Conservation (phyloP, 305 asterid genomes). For the Solanum hybrid region DNA sequence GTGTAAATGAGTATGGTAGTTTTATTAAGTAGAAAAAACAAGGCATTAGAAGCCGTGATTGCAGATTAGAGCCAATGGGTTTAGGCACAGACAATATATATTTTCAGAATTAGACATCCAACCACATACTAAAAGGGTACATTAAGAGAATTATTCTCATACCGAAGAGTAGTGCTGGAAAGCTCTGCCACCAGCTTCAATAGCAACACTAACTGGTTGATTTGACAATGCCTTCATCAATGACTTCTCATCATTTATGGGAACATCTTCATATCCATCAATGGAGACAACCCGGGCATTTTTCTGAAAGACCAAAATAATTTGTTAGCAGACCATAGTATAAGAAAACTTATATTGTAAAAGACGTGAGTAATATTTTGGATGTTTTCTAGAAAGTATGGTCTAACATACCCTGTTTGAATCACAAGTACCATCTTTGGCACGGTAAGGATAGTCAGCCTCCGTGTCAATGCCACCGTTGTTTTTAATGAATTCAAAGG, state of each 20-base stretch:
- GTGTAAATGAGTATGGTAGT: not conserved
- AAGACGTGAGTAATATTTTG: not conserved
- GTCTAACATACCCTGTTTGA: constrained; percentile 26
- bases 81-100: not conserved
- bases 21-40: not conserved
- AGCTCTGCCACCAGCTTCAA: constrained; percentile 81
- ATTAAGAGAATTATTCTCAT: not conserved
- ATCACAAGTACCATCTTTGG: constrained; percentile 52
- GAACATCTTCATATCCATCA: constrained; percentile 68
- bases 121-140: not conserved
- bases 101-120: not conserved
- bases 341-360: not conserved
- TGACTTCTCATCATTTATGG: constrained; percentile 49
- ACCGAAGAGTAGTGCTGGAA: constrained; percentile 82
- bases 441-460: constrained; percentile 68
- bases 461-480: constrained; percentile 75
- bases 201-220: constrained; percentile 77
- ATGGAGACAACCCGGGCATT: constrained; percentile 63
- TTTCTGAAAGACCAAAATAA: constrained; percentile 24
- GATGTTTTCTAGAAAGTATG: not conserved
- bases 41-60: not conserved
- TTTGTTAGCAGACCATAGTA: not conserved
- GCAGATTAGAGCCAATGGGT: not conserved
- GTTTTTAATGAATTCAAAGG: constrained; percentile 41
- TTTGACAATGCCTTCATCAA: constrained; percentile 68